These are phyloP conservation scores for Candida vaughaniae DNA, from an alignment of 805 yeast species.

Conservation along the genomic window DNA sequence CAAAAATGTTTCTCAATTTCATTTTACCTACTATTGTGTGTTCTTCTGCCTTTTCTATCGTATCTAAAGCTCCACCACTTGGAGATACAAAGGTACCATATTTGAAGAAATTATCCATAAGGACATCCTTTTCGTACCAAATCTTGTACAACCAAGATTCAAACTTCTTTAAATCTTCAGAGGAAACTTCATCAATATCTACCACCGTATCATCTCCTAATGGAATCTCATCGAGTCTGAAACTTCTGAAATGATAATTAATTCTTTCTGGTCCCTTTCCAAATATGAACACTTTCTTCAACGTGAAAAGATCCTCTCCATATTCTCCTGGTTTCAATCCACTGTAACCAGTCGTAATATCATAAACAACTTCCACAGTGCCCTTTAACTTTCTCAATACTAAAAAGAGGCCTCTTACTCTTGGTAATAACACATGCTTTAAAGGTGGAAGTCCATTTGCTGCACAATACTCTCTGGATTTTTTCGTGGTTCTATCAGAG, in stretches of 20 bases:
- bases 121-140: constrained; percentile 78
- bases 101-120: constrained; percentile 60
- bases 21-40: constrained; percentile 25
- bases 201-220: constrained; percentile 32
- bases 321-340: constrained; percentile 62
- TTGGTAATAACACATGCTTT: constrained; percentile 74
- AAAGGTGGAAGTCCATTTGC: constrained; percentile 49
- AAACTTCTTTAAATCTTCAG: constrained; percentile 49
- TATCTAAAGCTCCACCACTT: not conserved
- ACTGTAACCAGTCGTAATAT: constrained; percentile 78
- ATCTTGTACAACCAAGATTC: constrained; percentile 70
- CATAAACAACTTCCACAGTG: constrained; percentile 64
- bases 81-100: constrained; percentile 49
- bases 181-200: constrained; percentile 42
- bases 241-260: constrained; percentile 62
- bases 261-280: constrained; percentile 74
- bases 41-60: constrained; percentile 13
- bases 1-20: constrained; percentile 19
- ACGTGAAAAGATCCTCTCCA: constrained; percentile 76
- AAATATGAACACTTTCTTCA: constrained; percentile 58
- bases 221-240: constrained; percentile 63
- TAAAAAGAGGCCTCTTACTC: constrained; percentile 74
- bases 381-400: constrained; percentile 55
- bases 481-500: constrained; percentile 59
- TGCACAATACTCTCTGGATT: constrained; percentile 57